phyloP scores from a whole-genome alignment of 2,329 filamentous ascomycete species.

The Sclerotinia glacialis region DNA sequence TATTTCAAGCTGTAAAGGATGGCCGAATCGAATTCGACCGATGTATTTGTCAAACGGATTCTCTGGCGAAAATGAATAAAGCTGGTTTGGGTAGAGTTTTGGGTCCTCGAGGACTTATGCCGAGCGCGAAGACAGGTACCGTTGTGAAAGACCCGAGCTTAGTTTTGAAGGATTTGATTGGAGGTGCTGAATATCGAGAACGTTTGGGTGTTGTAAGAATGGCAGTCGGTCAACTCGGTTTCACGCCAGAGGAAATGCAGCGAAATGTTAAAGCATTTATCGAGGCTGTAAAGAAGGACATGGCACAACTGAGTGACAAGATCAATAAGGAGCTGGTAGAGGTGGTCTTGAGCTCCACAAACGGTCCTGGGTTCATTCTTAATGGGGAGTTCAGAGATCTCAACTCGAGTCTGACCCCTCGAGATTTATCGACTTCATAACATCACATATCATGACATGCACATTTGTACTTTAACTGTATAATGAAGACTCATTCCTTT shows the following conservation, averaged over 20 bases:
- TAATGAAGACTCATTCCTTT: slow-evolving; percentile 37
- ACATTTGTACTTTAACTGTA: slow-evolving; percentile 43
- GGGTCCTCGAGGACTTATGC: slow-evolving; percentile 90
- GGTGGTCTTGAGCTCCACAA: slow-evolving; percentile 80
- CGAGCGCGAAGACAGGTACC: slow-evolving; percentile 80
- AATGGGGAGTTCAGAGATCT: slow-evolving; percentile 72
- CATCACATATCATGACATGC: slow-evolving; percentile 20
- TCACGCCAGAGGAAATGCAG: slow-evolving; percentile 81
- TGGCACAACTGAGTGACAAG: slow-evolving; percentile 60
- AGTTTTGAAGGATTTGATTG: slow-evolving; percentile 78
- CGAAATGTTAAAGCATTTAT: slow-evolving; percentile 80
- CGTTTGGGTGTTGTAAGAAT: slow-evolving; percentile 78
- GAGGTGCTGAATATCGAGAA: slow-evolving; percentile 85
- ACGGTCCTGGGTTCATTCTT: slow-evolving; percentile 82
- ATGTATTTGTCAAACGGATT: slow-evolving; percentile 80
- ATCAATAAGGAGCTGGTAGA: slow-evolving; percentile 71
- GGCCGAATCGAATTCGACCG: slow-evolving; percentile 85
- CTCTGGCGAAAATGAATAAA: slow-evolving; percentile 75
- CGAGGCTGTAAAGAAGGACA: slow-evolving; percentile 73
- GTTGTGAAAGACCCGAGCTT: slow-evolving; percentile 75
- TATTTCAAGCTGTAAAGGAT: slow-evolving; percentile 72
- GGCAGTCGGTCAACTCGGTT: slow-evolving; percentile 86
- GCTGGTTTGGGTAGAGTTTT: slow-evolving; percentile 76
- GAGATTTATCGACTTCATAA: slow-evolving; percentile 50
- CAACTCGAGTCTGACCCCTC: slow-evolving; percentile 54